Base-by-base conservation (phyloP, 2,329 filamentous ascomycete genomes). In the Emergomyces orientalis region DNA sequence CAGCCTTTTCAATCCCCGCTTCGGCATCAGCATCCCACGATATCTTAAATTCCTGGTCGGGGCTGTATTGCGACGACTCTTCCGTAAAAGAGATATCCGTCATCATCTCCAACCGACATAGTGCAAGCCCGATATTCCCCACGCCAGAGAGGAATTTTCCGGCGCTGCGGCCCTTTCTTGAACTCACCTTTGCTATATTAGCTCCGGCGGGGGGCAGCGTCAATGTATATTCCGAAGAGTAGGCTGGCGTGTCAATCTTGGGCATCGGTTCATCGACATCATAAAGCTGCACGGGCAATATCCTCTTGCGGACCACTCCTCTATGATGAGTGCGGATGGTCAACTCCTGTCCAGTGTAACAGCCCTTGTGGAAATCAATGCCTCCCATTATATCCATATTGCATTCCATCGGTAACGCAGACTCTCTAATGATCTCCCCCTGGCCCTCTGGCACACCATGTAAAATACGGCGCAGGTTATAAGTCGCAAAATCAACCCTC, bases 241-340 rank as follows among this genome's bases (percentile, higher is more conserved):
- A 77, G 34, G 70, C 70, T 1, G 79, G 74, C 1, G 76, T 70
- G 70, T 87, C 87, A 56, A 77, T 74, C 41, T 87, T 75, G 13
- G 80, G 71, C 25, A 73, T 69, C 2, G 71, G 70, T 32, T 77
- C 74, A 43, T 78, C 77, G 6, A 73, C 74, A 7, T 77, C 78
- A 73, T 93, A 94, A 19, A 97, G 71, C 67, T 88, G 77, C 41
- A 93, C 86, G 0, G 94, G 94, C 60, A 99, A 75, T 59, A 97
- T 85, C 59, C 94, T 84, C 81, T 97, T 96, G 65, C 94, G 83
- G 49, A 99, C 90, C 19, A 99, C 90, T 27, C 94, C 94, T 14
- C 89, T 92, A 76, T 99, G 94, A 73, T 92, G 88, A 1, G 94
- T 99, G 51, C 94, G 88, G 67, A 97, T 96, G 1, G 94, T 97